These are phyloP conservation scores for Seiridium unicorne DNA, from an alignment of 2,329 filamentous ascomycete genomes.

Conservation along the genomic window DNA sequence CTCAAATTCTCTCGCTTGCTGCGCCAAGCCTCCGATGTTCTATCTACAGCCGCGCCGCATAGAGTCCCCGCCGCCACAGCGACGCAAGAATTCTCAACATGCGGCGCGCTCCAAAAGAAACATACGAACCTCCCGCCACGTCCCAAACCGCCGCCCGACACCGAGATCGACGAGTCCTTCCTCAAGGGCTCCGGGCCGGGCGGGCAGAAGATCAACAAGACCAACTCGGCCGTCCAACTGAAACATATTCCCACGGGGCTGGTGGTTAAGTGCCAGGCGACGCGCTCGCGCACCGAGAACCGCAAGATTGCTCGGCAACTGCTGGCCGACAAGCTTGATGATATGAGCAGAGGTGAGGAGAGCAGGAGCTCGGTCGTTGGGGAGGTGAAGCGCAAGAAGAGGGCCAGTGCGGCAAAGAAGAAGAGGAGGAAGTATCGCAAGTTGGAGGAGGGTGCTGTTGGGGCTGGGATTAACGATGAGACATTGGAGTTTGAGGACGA, in stretches of 20 bases:
- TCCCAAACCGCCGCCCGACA: constrained; percentile 68
- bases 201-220: constrained; percentile 97
- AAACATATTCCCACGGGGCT: constrained; percentile 88
- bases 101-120: constrained; percentile 37
- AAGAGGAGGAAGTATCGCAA: constrained; percentile 73
- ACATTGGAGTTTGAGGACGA: not conserved
- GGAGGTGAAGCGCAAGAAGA: constrained; percentile 63
- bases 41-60: not conserved
- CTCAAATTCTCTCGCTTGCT: not conserved
- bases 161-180: constrained; percentile 80
- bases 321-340: constrained; percentile 73
- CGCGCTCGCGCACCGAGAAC: constrained; percentile 83
- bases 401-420: constrained; percentile 80
- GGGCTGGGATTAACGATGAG: constrained; percentile 12
- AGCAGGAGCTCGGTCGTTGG: constrained; percentile 66
- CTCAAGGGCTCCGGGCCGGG: constrained; percentile 90
- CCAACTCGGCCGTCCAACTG: constrained; percentile 88
- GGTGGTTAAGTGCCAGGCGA: constrained; percentile 92
- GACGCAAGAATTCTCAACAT: not conserved
- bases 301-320: constrained; percentile 78
- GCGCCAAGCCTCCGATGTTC: not conserved
- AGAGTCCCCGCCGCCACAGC: not conserved
- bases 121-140: constrained; percentile 66
- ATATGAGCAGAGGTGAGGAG: constrained; percentile 67
- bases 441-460: constrained; percentile 39